Percentiles rank a stretch among this genome's conserved stretches.
Evolutionary conservation across 768 basidiomycete species (phyloP).

Genomic region (Auriscalpium vulgare): DNA sequence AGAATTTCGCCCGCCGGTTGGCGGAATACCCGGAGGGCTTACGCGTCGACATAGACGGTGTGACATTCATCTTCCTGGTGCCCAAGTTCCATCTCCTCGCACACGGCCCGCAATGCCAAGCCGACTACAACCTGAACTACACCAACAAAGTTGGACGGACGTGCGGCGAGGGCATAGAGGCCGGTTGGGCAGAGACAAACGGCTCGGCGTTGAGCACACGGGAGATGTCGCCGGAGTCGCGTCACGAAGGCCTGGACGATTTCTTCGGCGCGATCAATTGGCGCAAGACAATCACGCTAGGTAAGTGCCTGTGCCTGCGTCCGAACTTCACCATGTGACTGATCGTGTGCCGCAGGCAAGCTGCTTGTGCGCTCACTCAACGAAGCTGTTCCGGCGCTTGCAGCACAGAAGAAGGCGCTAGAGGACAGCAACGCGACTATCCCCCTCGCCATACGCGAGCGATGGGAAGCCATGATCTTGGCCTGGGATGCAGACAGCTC

Average conservation of each 20-base stretch:
- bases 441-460: not conserved
- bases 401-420: not conserved
- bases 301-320: not conserved
- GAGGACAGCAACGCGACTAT: not conserved
- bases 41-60: not conserved
- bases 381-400: not conserved
- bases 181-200: not conserved
- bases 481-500: not conserved
- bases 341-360: not conserved
- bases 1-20: slow-evolving; percentile 12
- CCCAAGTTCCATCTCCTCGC: slow-evolving; percentile 17
- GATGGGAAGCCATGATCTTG: not conserved
- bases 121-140: slow-evolving; percentile 15
- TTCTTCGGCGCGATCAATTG: not conserved
- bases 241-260: not conserved
- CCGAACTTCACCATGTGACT: not conserved
- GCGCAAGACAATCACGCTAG: not conserved
- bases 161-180: not conserved
- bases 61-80: not conserved
- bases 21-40: not conserved
- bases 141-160: not conserved
- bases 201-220: not conserved
- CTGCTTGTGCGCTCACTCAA: not conserved
- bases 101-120: slow-evolving; percentile 20
- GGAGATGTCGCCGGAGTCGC: not conserved